Conservation (phyloP, 495 filamentous ascomycete species). For the Schizothecium vesticola region DNA sequence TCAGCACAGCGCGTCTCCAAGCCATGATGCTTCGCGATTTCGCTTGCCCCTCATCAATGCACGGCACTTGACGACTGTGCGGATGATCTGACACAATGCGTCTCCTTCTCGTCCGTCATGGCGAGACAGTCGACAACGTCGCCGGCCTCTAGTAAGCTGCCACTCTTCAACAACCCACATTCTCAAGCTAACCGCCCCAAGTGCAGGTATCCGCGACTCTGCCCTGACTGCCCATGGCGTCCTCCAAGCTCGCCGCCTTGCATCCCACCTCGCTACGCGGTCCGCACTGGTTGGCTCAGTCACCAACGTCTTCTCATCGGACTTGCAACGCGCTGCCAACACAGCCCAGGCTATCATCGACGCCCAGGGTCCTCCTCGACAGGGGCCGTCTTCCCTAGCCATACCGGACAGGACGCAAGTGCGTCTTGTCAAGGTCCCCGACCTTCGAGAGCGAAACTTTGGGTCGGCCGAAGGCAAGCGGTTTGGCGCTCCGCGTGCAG, state of each 20-base stretch:
- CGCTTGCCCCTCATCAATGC: not conserved
- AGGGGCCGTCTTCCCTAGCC: not conserved
- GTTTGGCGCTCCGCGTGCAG: constrained; percentile 28
- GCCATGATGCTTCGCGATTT: not conserved
- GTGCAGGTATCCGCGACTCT: constrained; percentile 75
- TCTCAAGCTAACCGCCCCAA: constrained; percentile 34
- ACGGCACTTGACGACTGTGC: not conserved
- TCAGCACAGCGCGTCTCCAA: not conserved
- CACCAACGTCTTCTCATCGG: constrained; percentile 69
- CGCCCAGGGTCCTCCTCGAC: constrained; percentile 35
- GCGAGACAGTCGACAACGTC: constrained; percentile 84
- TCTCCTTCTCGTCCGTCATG: constrained; percentile 77
- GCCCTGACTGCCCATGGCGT: constrained; percentile 75
- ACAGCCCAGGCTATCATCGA: constrained; percentile 63
- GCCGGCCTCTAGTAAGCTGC: constrained; percentile 61
- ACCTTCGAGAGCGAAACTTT: constrained; percentile 70
- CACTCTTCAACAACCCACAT: not conserved
- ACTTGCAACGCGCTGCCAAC: constrained; percentile 64
- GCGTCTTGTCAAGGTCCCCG: constrained; percentile 42
- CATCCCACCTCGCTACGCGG: constrained; percentile 48
- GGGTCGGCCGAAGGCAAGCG: constrained; percentile 61
- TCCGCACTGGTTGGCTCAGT: constrained; percentile 40
- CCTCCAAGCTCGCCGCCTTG: constrained; percentile 65
- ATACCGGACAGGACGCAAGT: constrained; percentile 3
- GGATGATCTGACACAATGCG: constrained; percentile 45